Evolutionary conservation across 2,329 filamentous ascomycete genomes (phyloP).

Genomic region (Penicillium sumatraense): DNA sequence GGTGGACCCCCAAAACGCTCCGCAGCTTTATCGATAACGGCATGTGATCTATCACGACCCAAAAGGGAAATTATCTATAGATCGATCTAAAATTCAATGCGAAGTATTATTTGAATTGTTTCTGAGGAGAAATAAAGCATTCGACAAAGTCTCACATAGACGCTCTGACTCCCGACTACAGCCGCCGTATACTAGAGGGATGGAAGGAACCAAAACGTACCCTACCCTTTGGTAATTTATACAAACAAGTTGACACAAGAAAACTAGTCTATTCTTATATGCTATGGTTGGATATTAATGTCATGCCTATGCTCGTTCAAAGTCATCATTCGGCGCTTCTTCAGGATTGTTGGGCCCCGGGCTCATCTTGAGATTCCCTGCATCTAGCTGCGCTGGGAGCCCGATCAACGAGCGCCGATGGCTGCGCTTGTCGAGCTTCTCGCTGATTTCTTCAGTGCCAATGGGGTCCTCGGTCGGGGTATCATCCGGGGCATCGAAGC

Average conservation of each 20-base stretch:
- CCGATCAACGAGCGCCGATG: conserved; percentile 62
- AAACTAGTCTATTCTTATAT: conserved; percentile 27
- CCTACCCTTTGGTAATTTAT: neutral
- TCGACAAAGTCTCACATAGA: too few species aligned
- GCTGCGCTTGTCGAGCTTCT: conserved; percentile 59
- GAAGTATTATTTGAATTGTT: too few species aligned
- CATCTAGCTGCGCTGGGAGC: conserved; percentile 55
- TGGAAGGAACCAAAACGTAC: too few species aligned
- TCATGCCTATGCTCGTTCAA: conserved; percentile 48
- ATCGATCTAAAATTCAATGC: neutral
- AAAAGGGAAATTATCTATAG: neutral
- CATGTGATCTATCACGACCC: conserved; percentile 23
- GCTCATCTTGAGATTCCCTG: conserved; percentile 52
- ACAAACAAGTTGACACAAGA: neutral
- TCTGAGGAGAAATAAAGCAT: too few species aligned
- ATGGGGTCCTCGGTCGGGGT: conserved; percentile 33
- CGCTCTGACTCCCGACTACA: too few species aligned
- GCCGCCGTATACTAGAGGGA: too few species aligned
- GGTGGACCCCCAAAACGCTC: neutral
- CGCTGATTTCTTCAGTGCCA: conserved; percentile 52
- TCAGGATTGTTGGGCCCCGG: conserved; percentile 39
- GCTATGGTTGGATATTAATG: conserved; percentile 23
- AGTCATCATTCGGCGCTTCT: conserved; percentile 48
- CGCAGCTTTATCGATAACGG: conserved; percentile 34
- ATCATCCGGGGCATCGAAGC: conserved; percentile 37